phyloP scores from a whole-genome alignment of 768 basidiomycete genomes.

The Holtermanniella nyarrowii region DNA sequence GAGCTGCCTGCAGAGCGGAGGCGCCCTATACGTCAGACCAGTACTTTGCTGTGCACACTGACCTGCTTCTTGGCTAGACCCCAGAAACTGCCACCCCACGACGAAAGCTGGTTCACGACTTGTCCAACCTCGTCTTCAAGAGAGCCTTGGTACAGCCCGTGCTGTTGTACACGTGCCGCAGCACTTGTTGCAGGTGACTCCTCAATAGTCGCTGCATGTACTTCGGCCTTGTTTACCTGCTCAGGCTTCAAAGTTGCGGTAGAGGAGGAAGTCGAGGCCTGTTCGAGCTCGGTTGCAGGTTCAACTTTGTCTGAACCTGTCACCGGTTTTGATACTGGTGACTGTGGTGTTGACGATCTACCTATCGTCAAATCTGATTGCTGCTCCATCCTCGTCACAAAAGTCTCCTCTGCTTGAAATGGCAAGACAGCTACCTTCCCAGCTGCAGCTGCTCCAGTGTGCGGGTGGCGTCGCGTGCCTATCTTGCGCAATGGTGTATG shows the following conservation, averaged over 20 bases:
- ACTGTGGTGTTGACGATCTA: not conserved
- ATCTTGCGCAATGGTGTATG: too few relatives aligned
- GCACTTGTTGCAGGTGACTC: slow-evolving; percentile 3
- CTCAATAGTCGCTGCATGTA: too few relatives aligned
- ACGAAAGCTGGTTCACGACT: slow-evolving; percentile 66
- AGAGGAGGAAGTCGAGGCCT: not conserved
- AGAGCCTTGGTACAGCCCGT: slow-evolving; percentile 15
- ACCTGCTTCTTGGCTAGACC: slow-evolving; percentile 85
- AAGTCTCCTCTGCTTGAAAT: too few relatives aligned
- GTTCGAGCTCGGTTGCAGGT: not conserved
- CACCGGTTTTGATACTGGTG: not conserved
- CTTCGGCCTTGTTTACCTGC: not conserved
- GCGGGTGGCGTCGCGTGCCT: too few relatives aligned
- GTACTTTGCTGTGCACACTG: slow-evolving; percentile 30
- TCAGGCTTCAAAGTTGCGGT: not conserved
- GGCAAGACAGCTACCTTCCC: too few relatives aligned
- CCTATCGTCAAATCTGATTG: not conserved
- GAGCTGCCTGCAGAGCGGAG: not conserved
- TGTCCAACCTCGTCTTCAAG: slow-evolving; percentile 80
- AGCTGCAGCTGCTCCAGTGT: too few relatives aligned
- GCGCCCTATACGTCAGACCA: not conserved
- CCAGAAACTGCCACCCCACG: slow-evolving; percentile 61
- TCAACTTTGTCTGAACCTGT: not conserved
- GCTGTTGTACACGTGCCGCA: slow-evolving; percentile 13
- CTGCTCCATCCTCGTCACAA: not conserved